Base-by-base conservation (phyloP, 768 basidiomycete genomes). In the Kwoniella dejecticola region DNA sequence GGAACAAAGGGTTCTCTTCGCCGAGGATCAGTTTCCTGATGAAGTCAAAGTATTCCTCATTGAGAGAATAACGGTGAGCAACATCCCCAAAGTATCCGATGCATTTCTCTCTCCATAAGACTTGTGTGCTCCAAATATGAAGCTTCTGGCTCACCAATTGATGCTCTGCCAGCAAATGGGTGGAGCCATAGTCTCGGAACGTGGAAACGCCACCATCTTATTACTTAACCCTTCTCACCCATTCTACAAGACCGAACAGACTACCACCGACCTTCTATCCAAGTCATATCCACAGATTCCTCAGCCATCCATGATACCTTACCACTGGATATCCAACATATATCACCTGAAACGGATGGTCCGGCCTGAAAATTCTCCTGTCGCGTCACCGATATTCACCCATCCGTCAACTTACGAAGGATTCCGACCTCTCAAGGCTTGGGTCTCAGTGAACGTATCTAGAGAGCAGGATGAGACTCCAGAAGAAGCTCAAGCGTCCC, bases 381-480 rank as follows among this genome's bases (percentile, higher is more conserved):
- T 41, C 4, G 24, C 56, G 7, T 30, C 48, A 10, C 67, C 67
- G 10, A 46, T 64, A 6, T 69, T 74, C 48, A 50, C 55, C 4
- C 54, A 66, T 57, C 69, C 67, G 1, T 44, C 47, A 31, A n/a
- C 26, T 2, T 27, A 42, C 5, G 45, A 31, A 5, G 41, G 63
- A 10, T 48, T 54, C 30, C 44, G 60, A 17, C 73, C 73, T 1
- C 45, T 75, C 2, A 45, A 55, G 52, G 49, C 52, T 17, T 75
- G 73, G 73, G 67, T 72, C 12, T 72, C 70, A 13, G 47, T 70
- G 27, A 75, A 72, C 38, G 21, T 75, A 24, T 44, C 57, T 10
- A 26, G 62, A 50, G 26, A 42, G 21, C 31, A n/a, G 6, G 52
- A 31, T 19, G 69, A 75, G 40, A 29, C 31, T n/a, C 50, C 63